These are phyloP conservation scores for Leccinum colubrinum DNA, from an alignment of 1,284 basidiomycete genomes.

Conservation along the genomic window DNA sequence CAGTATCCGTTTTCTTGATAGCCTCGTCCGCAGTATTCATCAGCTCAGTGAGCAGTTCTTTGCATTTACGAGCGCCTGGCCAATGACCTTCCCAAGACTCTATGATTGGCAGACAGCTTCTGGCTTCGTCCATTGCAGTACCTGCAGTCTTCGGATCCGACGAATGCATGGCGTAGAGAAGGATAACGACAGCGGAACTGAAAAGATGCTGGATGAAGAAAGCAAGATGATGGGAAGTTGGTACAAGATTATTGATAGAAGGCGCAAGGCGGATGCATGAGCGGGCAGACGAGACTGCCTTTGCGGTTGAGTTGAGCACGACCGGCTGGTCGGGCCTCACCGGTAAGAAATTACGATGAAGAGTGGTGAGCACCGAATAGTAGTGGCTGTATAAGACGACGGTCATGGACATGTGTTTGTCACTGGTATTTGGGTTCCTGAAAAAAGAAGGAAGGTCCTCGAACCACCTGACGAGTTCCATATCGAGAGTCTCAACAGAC, in stretches of 20 bases:
- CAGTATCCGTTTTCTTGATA: slow-evolving; percentile 40
- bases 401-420: slow-evolving; percentile 80
- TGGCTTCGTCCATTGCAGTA: slow-evolving; percentile 81
- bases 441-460: slow-evolving; percentile 71
- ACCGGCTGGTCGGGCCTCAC: slow-evolving; percentile 67
- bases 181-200: slow-evolving; percentile 85
- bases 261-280: slow-evolving; percentile 83
- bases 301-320: slow-evolving; percentile 66
- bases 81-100: slow-evolving; percentile 84
- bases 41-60: slow-evolving; percentile 70
- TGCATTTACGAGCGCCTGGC: slow-evolving; percentile 87
- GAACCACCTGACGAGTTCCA: slow-evolving; percentile 77
- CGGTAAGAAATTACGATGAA: slow-evolving; percentile 86
- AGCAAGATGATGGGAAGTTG: slow-evolving; percentile 84
- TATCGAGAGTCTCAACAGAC: slow-evolving; percentile 75
- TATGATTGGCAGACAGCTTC: slow-evolving; percentile 67
- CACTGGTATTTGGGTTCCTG: slow-evolving; percentile 69
- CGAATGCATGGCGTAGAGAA: slow-evolving; percentile 86
- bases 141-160: slow-evolving; percentile 63
- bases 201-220: slow-evolving; percentile 92
- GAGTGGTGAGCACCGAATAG: slow-evolving; percentile 83
- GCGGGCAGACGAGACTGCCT: slow-evolving; percentile 76
- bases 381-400: slow-evolving; percentile 89
- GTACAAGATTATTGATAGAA: slow-evolving; percentile 81
- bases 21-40: slow-evolving; percentile 68